Base-by-base conservation (phyloP, 2,329 filamentous ascomycete genomes). In the Monosporascus sp. region DNA sequence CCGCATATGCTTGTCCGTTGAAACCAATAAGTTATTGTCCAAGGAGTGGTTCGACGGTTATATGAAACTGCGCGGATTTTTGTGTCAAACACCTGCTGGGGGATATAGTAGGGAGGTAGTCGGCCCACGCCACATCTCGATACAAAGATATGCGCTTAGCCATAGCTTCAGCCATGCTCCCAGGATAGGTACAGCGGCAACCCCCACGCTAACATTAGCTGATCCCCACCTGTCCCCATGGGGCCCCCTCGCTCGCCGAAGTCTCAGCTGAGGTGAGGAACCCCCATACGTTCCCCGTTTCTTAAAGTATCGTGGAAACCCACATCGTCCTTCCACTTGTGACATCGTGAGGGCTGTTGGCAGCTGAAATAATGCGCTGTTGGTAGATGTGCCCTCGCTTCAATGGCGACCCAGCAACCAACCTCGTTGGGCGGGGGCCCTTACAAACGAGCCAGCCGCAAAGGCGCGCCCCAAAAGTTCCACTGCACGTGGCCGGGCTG, bases 401-500 rank as follows among this genome's bases (percentile, higher is more conserved):
- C 31, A 36, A 14, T 47, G 37, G 20, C 16, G 31, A 38, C 45
- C 36, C 17, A 27, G 50, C 36, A 20, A 50, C 66, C 60, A 61
- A 75, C 70, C 64, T 69, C 43, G 8, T 46, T 24, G 31, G 56
- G 55, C 50, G 53, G 54, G 19, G 54, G 58, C 53, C 62, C 59
- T 36, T 79, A 80, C 66, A 79, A 78, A 67, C 75, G 78, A 58
- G 77, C 78, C 41, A 81, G 78, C 55, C 72, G 78, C 27, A 79
- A 77, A 55, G 76, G 76, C 34, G 78, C 78, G 2, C 72, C 75
- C 9, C 71, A 75, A 24, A 72, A 73, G 52, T 87, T 86, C 61
- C 71, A 75, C 54, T 93, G 89, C 70, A 81, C 83, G 20, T 83
- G 86, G 67, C 80, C 84, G 46, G 85, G 82, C 38, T 94, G 89